Evolutionary conservation across 2,329 filamentous ascomycete species (phyloP), one percentile per base, ranked within the genome.

Genomic region (Aspergillus eucalypticola): DNA sequence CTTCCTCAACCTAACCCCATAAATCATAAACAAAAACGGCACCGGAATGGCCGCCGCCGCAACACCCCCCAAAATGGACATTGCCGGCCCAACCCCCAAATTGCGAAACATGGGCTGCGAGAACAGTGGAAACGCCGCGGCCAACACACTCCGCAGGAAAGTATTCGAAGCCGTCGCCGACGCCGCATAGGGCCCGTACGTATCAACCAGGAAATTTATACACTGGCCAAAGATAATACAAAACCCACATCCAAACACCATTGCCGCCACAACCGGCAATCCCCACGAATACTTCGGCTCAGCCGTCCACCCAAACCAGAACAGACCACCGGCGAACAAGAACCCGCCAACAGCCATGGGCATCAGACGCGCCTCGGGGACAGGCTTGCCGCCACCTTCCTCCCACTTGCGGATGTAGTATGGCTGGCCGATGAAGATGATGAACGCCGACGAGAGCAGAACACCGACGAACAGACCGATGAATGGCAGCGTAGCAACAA

Each of bases 161-260:
- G 79, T 81, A 66, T 79, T 80, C 1, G 76, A 76, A 0, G 77
- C 78, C 5, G 80, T 66, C 1, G 78, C 76, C 21, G 69, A 74
- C 1, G 78, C 78, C 0, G 71, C 73, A 56, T 73, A 78, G 38
- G 65, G 56, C 4, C 71, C 71, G 46, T 78, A 81, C 46, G 71
- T 85, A 67, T 93, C 90, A 52, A 92, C 86, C 2, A 92, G 82
- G 72, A 92, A 92, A 78, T 92, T 93, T 60, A 93, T 17, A 87
- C 81, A 69, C 90, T 87, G 35, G 92, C 53, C 84, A 79, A 93
- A 92, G 69, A 93, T 91, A 49, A 87, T 88, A 76, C 90, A 86
- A 67, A 93, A 86, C 2, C 90, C 90, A 51, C 90, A 88, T 3
- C 90, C 90, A 13, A 84, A 74, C 48, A 87, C 84, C 1, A 78